Evolutionary conservation across 2,329 filamentous ascomycete species (phyloP).

Genomic region (Verticillium alfalfae): DNA sequence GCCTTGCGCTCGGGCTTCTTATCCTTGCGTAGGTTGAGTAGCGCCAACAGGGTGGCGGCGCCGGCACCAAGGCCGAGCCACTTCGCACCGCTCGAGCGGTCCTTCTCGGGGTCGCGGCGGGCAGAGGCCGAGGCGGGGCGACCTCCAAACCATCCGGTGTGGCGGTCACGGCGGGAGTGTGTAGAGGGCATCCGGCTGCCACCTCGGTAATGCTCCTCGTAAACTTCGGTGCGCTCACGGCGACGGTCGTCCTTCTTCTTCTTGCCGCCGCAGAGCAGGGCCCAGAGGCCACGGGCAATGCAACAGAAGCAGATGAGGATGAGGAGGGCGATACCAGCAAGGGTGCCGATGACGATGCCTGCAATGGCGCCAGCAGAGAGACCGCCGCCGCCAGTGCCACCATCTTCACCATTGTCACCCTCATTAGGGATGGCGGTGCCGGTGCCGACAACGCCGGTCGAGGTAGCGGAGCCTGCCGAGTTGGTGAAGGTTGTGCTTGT

Average conservation of each 20-base stretch:
- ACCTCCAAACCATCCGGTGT: conserved; percentile 51
- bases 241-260: conserved; percentile 39
- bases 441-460: conserved; percentile 45
- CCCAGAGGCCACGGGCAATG: conserved; percentile 58
- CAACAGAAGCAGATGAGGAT: conserved; percentile 71
- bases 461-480: conserved; percentile 33
- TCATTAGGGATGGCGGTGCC: conserved; percentile 37
- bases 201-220: conserved; percentile 57
- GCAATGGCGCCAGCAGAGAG: conserved; percentile 72
- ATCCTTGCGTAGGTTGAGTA: conserved; percentile 48
- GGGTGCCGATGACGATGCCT: conserved; percentile 71
- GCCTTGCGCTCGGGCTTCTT: conserved; percentile 35
- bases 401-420: conserved; percentile 17
- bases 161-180: conserved; percentile 44
- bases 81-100: conserved; percentile 38
- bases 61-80: conserved; percentile 49
- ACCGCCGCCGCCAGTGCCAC: conserved; percentile 31
- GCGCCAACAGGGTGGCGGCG: conserved; percentile 43
- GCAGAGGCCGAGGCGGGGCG: conserved; percentile 28
- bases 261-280: conserved; percentile 56
- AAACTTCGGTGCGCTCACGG: conserved; percentile 51
- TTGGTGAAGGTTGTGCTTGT: conserved; percentile 46
- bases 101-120: conserved; percentile 43
- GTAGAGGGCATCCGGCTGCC: conserved; percentile 31
- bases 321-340: conserved; percentile 62